Evolutionary conservation across 2,329 filamentous ascomycete species (phyloP), one percentile per base, ranked within the genome.

Genomic region (Trichoderma sp.): DNA sequence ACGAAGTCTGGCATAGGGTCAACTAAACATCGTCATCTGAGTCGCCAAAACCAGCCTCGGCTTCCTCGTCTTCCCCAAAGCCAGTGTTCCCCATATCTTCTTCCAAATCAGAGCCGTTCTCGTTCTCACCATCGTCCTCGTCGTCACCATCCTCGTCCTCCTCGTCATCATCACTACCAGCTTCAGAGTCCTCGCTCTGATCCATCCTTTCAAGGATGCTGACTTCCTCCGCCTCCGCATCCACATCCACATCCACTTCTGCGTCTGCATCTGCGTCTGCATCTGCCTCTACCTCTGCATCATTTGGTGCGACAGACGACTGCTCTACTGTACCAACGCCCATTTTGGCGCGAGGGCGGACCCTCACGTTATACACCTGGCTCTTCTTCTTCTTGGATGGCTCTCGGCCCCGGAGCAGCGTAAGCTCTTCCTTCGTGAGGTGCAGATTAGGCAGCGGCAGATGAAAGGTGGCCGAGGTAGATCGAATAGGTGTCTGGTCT

Each of bases 301-400:
- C 73, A 43, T 71, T 70, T 3, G 69, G 69, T 7, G 70, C 70
- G 3, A 68, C 55, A 6, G 61, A 67, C 14, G 67, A 68, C 54
- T 10, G 66, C 54, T 41, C 72, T 28, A 61, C 63, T 17, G 50
- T 26, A 17, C 45, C 58, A 10, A 39, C 9, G 17, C 41, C 51
- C 6, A 19, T 48, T 7, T 48, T 52, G 3, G 47, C 41, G 15
- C 60, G 65, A 39, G 51, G 65, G 14, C 65, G 65, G 17, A 77
- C 68, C 14, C 73, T 72, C 7, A 76, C 74, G 21, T 75, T 77
- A 41, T 78, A 78, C 0, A 75, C 75, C 39, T 72, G 73, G 28
- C 75, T 76, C 67, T 74, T 78, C 69, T 75, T 78, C 69, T 75
- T 78, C 68, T 74, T 77, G 2, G 74, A 70, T 0, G 76, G 75